Percentiles rank a stretch among this genome's conserved stretches.
Conservation (phyloP, 1,139 yeast species). For the Candida sojae region DNA sequence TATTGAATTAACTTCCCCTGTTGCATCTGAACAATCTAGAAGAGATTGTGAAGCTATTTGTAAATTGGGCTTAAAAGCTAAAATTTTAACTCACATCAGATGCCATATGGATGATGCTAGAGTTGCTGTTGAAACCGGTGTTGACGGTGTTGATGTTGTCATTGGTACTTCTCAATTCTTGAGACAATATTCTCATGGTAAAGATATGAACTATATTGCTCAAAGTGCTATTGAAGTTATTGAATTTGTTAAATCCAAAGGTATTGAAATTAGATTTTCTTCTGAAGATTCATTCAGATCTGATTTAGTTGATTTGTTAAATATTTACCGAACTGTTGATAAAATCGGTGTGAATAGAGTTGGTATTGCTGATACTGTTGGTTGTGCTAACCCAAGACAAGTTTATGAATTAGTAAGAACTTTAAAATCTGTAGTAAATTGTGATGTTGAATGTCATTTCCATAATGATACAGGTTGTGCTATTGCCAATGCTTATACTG, state of each 20-base stretch:
- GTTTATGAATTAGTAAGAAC: slow-evolving; percentile 96
- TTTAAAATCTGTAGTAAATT: slow-evolving; percentile 86
- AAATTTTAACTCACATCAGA: slow-evolving; percentile 88
- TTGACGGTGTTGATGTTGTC: slow-evolving; percentile 98
- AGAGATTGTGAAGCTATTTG: slow-evolving; percentile 97
- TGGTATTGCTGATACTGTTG: slow-evolving; percentile 99
- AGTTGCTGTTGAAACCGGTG: slow-evolving; percentile 97
- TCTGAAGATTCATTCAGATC: slow-evolving; percentile 98
- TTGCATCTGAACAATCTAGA: slow-evolving; percentile 93
- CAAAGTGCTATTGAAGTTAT: slow-evolving; percentile 95
- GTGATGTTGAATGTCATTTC: slow-evolving; percentile 98
- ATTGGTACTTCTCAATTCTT: slow-evolving; percentile 96
- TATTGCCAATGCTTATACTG: slow-evolving; percentile 97
- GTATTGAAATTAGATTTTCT: slow-evolving; percentile 94
- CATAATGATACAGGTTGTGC: slow-evolving; percentile 99
- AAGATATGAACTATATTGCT: slow-evolving; percentile 98
- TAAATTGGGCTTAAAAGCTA: slow-evolving; percentile 93
- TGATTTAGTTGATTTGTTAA: slow-evolving; percentile 90
- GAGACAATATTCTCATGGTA: slow-evolving; percentile 95
- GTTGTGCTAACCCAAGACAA: slow-evolving; percentile 99
- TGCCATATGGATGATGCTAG: slow-evolving; percentile 99
- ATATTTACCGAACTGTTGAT: slow-evolving; percentile 95
- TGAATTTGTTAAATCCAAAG: slow-evolving; percentile 95
- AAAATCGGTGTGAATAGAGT: slow-evolving; percentile 98
- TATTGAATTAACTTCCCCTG: slow-evolving; percentile 96